Evolutionary conservation across 345 rosid genomes (phyloP), one percentile per base, ranked within the genome.

Genomic region (Salix brachista): DNA sequence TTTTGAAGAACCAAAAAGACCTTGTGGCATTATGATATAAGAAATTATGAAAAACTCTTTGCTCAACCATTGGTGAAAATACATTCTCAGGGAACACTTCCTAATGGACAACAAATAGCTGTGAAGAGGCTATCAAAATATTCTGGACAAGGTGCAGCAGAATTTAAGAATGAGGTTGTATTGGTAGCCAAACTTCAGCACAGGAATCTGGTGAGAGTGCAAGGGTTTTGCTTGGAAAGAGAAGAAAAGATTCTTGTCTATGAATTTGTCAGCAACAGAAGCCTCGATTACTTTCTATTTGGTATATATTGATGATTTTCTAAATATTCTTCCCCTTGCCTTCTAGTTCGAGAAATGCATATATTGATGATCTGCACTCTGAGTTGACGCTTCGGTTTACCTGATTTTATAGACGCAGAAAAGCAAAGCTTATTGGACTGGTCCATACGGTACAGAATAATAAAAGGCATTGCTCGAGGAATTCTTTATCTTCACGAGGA

Each of bases 401-500:
- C 0, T 16, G 25, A 66, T 48, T 25, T 41, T 68, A 30, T 17
- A 79, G 81, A 79, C 6, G 54, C 70, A 13, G 83, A 54, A 54
- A 70, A 52, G 26, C 32, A 58, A 26, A 10, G 60, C 4, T 3
- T 21, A 8, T 44, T 87, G n/a, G 26, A 73, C 3, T 81, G 86
- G 88, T 78, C 79, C 48, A 83, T 2, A 17, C 84, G 83, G 4
- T 72, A 79, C 70, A 79, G 79, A 18, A 86, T 87, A 10, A 78
- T 87, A 0, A 73, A 39, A 30, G 90, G 88, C 46, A 79, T 86
- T 41, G 86, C 88, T 18, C 65, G 83, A 52, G 89, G 92, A 4
- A 70, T 89, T 69, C 74, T 86, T 3, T 89, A 87, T 67, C 83
- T 89, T 50, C 90, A 89, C 0, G 83, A 87, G 19, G 87, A 87